phyloP scores from a whole-genome alignment of 371 early-diverging fungal species.

The Batrachochytrium dendrobatidis region DNA sequence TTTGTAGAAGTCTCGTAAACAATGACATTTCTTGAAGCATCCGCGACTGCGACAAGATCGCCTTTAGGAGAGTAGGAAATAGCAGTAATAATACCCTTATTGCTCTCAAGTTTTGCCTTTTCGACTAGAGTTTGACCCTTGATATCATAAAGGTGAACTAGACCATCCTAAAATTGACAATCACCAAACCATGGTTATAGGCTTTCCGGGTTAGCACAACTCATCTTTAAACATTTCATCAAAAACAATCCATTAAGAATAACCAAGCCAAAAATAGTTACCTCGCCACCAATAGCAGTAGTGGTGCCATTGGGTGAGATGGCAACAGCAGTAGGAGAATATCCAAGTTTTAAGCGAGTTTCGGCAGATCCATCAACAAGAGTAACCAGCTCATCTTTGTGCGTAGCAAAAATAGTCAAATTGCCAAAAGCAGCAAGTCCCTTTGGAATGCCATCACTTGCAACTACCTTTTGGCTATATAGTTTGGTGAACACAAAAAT shows the following conservation, averaged over 20 bases:
- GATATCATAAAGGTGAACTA: constrained; percentile 23
- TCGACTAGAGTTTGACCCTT: constrained; percentile 13
- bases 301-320: constrained; percentile 44
- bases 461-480: background rate
- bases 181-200: background rate
- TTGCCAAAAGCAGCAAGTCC: constrained; percentile 42
- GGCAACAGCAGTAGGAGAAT: constrained; percentile 49
- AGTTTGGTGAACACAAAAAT: constrained; percentile 6
- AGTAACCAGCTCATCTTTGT: constrained; percentile 31
- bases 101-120: constrained; percentile 27
- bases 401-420: constrained; percentile 46
- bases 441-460: constrained; percentile 43
- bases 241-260: background rate
- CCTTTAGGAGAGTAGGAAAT: constrained; percentile 69
- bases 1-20: constrained; percentile 59
- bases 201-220: background rate
- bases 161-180: constrained; percentile 24
- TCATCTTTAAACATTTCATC: constrained; percentile 1
- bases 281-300: constrained; percentile 55
- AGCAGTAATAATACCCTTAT: constrained; percentile 64
- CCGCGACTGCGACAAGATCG: constrained; percentile 70
- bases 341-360: constrained; percentile 30
- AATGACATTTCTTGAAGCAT: constrained; percentile 70
- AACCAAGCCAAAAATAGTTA: constrained; percentile 17
- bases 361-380: constrained; percentile 33